Evolutionary conservation across 2,329 filamentous ascomycete species (phyloP), one percentile per base, ranked within the genome.

Genomic region (Clarireedia paspali): DNA sequence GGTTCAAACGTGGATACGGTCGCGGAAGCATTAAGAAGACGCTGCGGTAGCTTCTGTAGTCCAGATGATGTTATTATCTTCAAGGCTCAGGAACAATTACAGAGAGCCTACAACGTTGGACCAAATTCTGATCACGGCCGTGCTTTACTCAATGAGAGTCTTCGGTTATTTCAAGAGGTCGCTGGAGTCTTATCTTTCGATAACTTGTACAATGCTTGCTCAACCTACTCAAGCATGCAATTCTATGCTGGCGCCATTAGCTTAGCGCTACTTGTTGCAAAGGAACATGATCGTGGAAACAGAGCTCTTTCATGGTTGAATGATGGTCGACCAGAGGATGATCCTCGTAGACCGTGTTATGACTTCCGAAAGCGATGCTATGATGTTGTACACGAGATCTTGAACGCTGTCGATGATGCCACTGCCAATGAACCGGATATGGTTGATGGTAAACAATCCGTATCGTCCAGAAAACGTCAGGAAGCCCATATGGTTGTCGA

Each of bases 1-100:
- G 94, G 95, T 9, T 92, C 91, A 4, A 99, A 97, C 61, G 92
- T 99, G 20, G 95, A 99, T 73, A 96, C 91, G 0, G 91, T 99
- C 24, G 92, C 94, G 0, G 94, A 99, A 71, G 90, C 91, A n/a
- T 75, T 99, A 50, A 83, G 94, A 47, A 81, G 94, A 64, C 83
- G 91, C 64, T 99, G 94, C 64, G 95, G 94, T 60, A 96, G 88
- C 72, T 99, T 99, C 79, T 99, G 94, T 71, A 96, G 91, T 66
- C 85, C 92, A 0, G 92, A 99, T 62, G 94, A 99, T 73, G 94
- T 97, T 1, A 85, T 97, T 61, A 92, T 96, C 63, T 99, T 99
- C 83, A 97, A 96, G 72, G 94, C 94, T 0, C 92, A 97, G 69
- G 94, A 99, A 71, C 88, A 92, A 66, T 76, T 97, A 53, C 95